phyloP scores from a whole-genome alignment of 352 stramenopile species.

The Phytophthora uliginosa region DNA sequence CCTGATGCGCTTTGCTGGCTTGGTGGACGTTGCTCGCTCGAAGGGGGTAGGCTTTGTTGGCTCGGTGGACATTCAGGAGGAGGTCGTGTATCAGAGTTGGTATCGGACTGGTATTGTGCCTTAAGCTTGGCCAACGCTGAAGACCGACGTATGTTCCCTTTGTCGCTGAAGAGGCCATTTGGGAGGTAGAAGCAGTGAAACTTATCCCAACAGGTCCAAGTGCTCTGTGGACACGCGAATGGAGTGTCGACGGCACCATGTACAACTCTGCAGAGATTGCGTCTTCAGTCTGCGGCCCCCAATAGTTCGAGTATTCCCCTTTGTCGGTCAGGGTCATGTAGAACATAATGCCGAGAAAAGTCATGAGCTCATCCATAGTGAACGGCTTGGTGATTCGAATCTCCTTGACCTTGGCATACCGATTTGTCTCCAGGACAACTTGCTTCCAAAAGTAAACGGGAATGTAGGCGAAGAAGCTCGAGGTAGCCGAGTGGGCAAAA shows the following conservation, averaged over 20 bases:
- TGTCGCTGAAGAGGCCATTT: slow-evolving; percentile 9
- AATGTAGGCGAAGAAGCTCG: slow-evolving; percentile 9
- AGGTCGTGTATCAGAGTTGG: too few species aligned
- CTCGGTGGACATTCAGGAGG: too few species aligned
- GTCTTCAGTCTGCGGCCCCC: slow-evolving; percentile 17
- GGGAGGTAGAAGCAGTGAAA: slow-evolving; percentile 15
- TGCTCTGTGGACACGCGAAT: slow-evolving; percentile 9
- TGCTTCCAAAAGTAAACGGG: slow-evolving; percentile 9
- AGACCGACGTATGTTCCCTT: slow-evolving; percentile 13
- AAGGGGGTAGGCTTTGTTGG: too few species aligned
- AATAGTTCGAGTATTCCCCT: slow-evolving; percentile 15
- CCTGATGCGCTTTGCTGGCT: too few species aligned
- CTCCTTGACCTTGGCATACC: slow-evolving; percentile 9
- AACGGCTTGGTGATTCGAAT: slow-evolving; percentile 6
- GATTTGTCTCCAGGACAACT: slow-evolving; percentile 10
- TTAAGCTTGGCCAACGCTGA: slow-evolving; percentile 12
- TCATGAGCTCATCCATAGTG: slow-evolving; percentile 19
- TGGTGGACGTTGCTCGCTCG: too few species aligned
- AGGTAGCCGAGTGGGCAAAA: slow-evolving; percentile 15
- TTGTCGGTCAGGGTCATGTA: slow-evolving; percentile 22
- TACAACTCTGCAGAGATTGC: slow-evolving; percentile 2
- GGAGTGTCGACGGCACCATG: neutral
- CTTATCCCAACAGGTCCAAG: slow-evolving; percentile 25
- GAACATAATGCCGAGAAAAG: slow-evolving; percentile 19
- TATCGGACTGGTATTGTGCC: neutral